Base-by-base conservation (phyloP, 83 land plant genomes). In the Picea mariana region DNA sequence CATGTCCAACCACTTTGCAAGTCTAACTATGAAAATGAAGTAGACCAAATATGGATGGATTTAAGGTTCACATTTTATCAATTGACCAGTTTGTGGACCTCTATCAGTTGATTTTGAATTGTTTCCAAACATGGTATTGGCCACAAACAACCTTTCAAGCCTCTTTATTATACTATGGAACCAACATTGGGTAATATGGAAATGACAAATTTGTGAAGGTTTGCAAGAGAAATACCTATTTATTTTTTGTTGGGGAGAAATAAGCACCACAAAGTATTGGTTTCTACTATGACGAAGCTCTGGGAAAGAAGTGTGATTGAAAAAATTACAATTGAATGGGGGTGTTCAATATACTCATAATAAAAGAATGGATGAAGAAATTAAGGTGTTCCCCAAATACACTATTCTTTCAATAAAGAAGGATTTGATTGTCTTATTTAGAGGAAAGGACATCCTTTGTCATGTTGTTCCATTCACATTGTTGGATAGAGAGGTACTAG, bases 61-160 rank as follows among this genome's bases (percentile, higher is more conserved):
- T n/a, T 92, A 94, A 20, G 99, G 99, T 58, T 98, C 98, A 27
- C 88, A 97, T 60, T 95, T 82, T 71, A 85, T 84, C 69, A 93
- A 95, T 84, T 97, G 99, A 98, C 88, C 95, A 38, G 98, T 97
- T 76, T 71, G 55, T 27, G 90, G 81, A 47, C 99, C 99, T 61
- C n/a, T 86, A 38, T 98, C 99, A 38, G 94, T 97, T 31, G 99
- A 97, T 89, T 98, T 91, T 44, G 98, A 97, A 85, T 68, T 95
- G 78, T 92, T 97, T 34, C 95, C 96, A 8, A 82, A 86, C 9
- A 77, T 84, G 0, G 88, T 92, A 87, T 90, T 80, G 91, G 87
- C 47, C 92, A 85, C 80, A 83, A 91, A 75, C 93, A 93, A 16
- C 99, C 99, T 9, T 94, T 91, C 84, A 88, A 97, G 88, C 83